phyloP scores from a whole-genome alignment of 2,329 filamentous ascomycete genomes.

The Rutstroemia sp. region DNA sequence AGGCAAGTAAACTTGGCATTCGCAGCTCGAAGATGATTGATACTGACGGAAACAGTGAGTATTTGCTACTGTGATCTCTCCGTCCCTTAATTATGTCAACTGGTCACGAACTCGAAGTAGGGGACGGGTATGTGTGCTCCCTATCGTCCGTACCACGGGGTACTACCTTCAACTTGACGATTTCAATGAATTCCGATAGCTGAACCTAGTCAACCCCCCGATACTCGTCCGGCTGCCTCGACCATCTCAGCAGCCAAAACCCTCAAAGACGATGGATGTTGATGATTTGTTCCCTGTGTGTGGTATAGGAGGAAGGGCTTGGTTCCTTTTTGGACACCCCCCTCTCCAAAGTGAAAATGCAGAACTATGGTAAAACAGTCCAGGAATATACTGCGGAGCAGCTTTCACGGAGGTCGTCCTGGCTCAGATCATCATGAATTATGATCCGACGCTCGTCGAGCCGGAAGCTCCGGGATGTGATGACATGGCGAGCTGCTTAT shows the following conservation, averaged over 20 bases:
- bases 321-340: neutral
- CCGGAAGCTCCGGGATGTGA: neutral
- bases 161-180: neutral
- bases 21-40: neutral
- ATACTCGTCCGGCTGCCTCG: neutral
- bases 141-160: neutral
- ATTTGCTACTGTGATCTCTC: neutral
- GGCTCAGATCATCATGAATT: neutral
- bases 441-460: neutral
- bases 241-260: neutral
- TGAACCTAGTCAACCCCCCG: neutral
- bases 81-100: neutral
- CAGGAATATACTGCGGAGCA: constrained; percentile 2
- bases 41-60: neutral
- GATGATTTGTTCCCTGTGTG: neutral
- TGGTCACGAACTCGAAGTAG: neutral
- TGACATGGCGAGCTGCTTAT: neutral
- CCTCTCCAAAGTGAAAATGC: neutral
- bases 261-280: neutral
- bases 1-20: neutral
- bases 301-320: neutral
- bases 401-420: neutral
- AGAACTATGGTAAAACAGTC: neutral
- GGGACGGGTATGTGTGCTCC: constrained; percentile 4
- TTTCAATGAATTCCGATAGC: constrained; percentile 3